Evolutionary conservation across 2,329 filamentous ascomycete genomes (phyloP).

Genomic region (Colletotrichum simmondsii): DNA sequence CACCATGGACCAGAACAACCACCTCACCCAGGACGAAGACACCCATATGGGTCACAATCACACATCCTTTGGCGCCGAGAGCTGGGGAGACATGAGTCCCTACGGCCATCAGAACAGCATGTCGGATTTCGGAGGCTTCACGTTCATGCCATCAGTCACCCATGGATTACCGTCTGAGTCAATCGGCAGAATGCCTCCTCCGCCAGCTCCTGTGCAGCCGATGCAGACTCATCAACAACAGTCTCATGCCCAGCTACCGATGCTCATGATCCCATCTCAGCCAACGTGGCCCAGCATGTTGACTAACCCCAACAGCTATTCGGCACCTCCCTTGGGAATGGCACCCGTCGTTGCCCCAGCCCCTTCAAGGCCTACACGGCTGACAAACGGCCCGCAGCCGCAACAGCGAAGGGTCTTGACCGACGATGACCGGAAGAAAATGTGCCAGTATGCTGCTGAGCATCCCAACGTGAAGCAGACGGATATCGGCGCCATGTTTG

Average conservation of each 20-base stretch:
- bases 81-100: slow-evolving; percentile 67
- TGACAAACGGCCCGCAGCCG: slow-evolving; percentile 58
- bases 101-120: slow-evolving; percentile 76
- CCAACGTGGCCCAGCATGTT: slow-evolving; percentile 84
- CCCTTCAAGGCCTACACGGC: slow-evolving; percentile 61
- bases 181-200: slow-evolving; percentile 65
- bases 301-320: slow-evolving; percentile 75
- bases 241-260: slow-evolving; percentile 66
- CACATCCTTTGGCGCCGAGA: slow-evolving; percentile 54
- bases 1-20: slow-evolving; percentile 58
- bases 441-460: slow-evolving; percentile 94
- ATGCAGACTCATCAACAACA: slow-evolving; percentile 48
- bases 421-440: slow-evolving; percentile 87
- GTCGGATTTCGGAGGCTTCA: slow-evolving; percentile 72
- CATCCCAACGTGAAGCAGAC: slow-evolving; percentile 93
- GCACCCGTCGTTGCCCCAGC: slow-evolving; percentile 64
- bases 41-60: slow-evolving; percentile 46
- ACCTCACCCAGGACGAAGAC: slow-evolving; percentile 53
- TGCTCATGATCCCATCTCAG: slow-evolving; percentile 77
- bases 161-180: slow-evolving; percentile 62
- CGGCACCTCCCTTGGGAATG: slow-evolving; percentile 68
- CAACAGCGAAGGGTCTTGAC: slow-evolving; percentile 89
- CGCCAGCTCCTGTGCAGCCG: slow-evolving; percentile 62
- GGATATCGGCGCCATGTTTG: slow-evolving; percentile 95
- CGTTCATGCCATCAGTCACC: slow-evolving; percentile 65